phyloP scores from a whole-genome alignment of 2,329 filamentous ascomycete genomes.

The Epichloe brachyelytri region DNA sequence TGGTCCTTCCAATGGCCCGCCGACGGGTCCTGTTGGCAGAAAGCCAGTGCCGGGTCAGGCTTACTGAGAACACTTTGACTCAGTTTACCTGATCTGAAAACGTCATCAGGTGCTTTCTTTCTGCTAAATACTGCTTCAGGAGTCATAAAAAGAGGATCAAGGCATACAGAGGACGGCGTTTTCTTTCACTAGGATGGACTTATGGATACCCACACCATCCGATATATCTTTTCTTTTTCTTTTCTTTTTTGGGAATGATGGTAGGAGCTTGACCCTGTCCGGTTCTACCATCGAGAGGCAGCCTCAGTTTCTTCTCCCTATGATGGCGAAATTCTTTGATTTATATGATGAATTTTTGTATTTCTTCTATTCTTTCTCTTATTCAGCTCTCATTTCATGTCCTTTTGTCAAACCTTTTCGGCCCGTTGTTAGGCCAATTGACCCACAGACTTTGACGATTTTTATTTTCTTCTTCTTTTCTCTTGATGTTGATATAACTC shows the following conservation, averaged over 20 bases:
- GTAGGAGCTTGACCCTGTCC: background rate
- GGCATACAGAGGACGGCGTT: conserved; percentile 17
- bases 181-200: conserved; percentile 11
- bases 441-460: conserved; percentile 13
- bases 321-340: conserved; percentile 1
- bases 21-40: conserved; percentile 32
- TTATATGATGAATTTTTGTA: conserved; percentile 1
- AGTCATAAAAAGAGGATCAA: conserved; percentile 10
- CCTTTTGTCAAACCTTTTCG: conserved; percentile 10
- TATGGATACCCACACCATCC: conserved; percentile 9
- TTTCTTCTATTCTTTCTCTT: background rate
- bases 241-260: conserved; percentile 1
- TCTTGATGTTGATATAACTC: conserved; percentile 3
- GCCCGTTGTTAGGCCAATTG: background rate
- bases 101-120: conserved; percentile 5
- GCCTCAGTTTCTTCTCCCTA: background rate
- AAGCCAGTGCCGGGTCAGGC: conserved; percentile 46
- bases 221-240: background rate
- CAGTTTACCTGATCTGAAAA: background rate
- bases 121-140: conserved; percentile 5
- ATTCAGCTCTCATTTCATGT: background rate
- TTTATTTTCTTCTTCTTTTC: background rate
- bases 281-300: background rate
- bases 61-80: conserved; percentile 19
- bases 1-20: conserved; percentile 24